A percentile compares a stretch with the other conserved stretches of the same genome.
These are phyloP conservation scores for Thecamonas trahens DNA, from an alignment of 78 protist genomes.

Conservation along the genomic window DNA sequence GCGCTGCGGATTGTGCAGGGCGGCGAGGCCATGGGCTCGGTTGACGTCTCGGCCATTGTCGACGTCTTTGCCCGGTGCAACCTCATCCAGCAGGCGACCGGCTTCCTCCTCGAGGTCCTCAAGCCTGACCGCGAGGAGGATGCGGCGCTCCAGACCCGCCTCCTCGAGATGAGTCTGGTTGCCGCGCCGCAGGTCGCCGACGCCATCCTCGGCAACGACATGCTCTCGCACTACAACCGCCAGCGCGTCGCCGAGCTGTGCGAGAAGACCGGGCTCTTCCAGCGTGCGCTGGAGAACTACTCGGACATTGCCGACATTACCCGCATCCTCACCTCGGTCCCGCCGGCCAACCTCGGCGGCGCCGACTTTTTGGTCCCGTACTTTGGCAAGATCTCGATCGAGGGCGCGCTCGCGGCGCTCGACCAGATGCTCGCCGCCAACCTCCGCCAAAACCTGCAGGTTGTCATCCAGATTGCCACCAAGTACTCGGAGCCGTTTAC, in stretches of 20 bases:
- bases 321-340: conserved; percentile 82
- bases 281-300: conserved; percentile 96
- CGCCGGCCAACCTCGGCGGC: conserved; percentile 45
- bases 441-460: conserved; percentile 79
- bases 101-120: conserved; percentile 88
- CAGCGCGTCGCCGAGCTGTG: conserved; percentile 86
- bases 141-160: conserved; percentile 91
- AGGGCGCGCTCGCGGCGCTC: conserved; percentile 82
- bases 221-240: conserved; percentile 91
- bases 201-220: conserved; percentile 80
- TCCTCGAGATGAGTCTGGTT: conserved; percentile 90
- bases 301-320: conserved; percentile 81
- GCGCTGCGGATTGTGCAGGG: conserved; percentile 75
- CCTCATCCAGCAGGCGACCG: conserved; percentile 82
- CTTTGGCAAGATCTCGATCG: conserved; percentile 77
- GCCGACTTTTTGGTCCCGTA: conserved; percentile 48
- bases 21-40: conserved; percentile 40
- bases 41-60: conserved; percentile 67
- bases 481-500: conserved; percentile 80
- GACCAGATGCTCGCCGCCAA: conserved; percentile 75
- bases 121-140: conserved; percentile 74
- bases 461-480: conserved; percentile 86
- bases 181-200: conserved; percentile 93
- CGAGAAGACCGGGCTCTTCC: conserved; percentile 90
- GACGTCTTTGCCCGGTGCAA: conserved; percentile 77